phyloP scores from a whole-genome alignment of 441 rosid species.

The Populus tomentosa region DNA sequence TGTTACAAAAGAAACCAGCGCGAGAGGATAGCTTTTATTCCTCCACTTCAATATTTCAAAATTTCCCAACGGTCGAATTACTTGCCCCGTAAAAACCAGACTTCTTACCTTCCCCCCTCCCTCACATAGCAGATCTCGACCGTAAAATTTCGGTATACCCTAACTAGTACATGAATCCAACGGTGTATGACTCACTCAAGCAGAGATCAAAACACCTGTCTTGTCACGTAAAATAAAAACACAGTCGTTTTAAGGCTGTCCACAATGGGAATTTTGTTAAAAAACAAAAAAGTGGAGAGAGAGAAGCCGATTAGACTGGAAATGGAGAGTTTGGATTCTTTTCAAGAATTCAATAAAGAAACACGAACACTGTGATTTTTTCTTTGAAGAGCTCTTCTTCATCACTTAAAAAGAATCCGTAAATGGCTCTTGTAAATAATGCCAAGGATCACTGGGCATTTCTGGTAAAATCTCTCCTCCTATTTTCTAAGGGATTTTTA shows the following conservation, averaged over 20 bases:
- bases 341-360: not conserved
- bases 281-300: not conserved
- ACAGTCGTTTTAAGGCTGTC: not conserved
- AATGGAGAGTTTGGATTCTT: conserved; percentile 17
- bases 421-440: conserved; percentile 31
- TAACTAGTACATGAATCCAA: not conserved
- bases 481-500: not conserved
- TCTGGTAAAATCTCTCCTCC: conserved; percentile 41
- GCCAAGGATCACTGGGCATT: conserved; percentile 54
- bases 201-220: not conserved
- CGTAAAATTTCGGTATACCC: not conserved
- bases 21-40: not conserved
- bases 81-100: not conserved
- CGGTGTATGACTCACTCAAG: not conserved
- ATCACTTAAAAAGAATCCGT: not conserved
- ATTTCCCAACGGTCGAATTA: conserved; percentile 26
- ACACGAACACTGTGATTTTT: not conserved
- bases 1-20: not conserved
- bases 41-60: conserved; percentile 12
- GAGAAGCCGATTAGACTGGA: not conserved
- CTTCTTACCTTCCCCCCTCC: not conserved
- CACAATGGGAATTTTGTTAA: not conserved
- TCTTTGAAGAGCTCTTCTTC: not conserved
- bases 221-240: not conserved
- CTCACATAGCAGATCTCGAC: conserved; percentile 9